A percentile compares a stretch with the other conserved stretches of the same genome.
Conservation (phyloP, 2,329 filamentous ascomycete species). For the Ascochyta lentis region DNA sequence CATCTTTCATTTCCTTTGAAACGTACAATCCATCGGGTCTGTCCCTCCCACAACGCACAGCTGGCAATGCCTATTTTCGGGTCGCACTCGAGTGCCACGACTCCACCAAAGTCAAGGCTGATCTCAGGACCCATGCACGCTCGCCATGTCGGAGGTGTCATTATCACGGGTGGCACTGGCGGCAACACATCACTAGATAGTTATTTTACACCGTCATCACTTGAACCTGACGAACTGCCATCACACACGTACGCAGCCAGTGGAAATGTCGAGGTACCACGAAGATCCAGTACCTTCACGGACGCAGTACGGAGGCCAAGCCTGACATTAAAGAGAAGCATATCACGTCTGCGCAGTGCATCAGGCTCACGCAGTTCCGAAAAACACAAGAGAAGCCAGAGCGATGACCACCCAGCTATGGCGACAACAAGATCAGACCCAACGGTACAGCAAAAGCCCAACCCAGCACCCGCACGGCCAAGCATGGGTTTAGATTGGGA, state of each 20-base stretch:
- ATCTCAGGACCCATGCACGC: conserved; percentile 45
- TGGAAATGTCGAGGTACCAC: conserved; percentile 34
- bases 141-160: conserved; percentile 42
- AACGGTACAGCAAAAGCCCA: background rate
- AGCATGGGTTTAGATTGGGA: background rate
- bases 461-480: background rate
- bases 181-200: conserved; percentile 24
- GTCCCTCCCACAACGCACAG: background rate
- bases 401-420: conserved; percentile 3
- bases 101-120: conserved; percentile 30
- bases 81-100: conserved; percentile 19
- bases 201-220: conserved; percentile 25
- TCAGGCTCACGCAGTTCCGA: conserved; percentile 1
- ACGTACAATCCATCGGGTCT: conserved; percentile 18
- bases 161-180: conserved; percentile 29
- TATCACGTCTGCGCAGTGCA: conserved; percentile 29
- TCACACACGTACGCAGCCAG: conserved; percentile 35
- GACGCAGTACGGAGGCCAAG: conserved; percentile 34
- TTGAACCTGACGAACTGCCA: conserved; percentile 36
- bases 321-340: conserved; percentile 34
- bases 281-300: conserved; percentile 37
- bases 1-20: conserved; percentile 13
- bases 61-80: conserved; percentile 14
- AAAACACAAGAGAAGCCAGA: conserved; percentile 9
- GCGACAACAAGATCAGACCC: background rate